Conservation (phyloP, 108 stramenopile species). For the Cyclotella sp. region DNA sequence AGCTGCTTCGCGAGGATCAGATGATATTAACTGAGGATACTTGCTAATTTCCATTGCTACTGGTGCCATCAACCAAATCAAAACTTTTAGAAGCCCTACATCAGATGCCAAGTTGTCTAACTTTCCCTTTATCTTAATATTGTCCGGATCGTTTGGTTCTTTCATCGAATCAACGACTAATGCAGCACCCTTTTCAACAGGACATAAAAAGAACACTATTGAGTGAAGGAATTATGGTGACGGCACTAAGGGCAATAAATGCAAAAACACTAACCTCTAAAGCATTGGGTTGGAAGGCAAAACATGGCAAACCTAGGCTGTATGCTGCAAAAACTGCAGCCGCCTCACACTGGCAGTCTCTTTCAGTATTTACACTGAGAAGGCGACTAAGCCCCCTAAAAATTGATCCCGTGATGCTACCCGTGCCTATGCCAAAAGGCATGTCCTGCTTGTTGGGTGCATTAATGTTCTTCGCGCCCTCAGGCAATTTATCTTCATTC, state of each 20-base stretch:
- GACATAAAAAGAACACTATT: background rate
- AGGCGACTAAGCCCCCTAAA: conserved; percentile 88
- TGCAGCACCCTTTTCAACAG: conserved; percentile 26
- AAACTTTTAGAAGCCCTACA: conserved; percentile 80
- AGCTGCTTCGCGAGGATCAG: conserved; percentile 88
- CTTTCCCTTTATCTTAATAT: conserved; percentile 29
- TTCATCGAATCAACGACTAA: conserved; percentile 48
- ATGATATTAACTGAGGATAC: conserved; percentile 85
- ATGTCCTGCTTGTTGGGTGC: conserved; percentile 71
- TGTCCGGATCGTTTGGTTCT: conserved; percentile 32
- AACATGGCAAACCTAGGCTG: conserved; percentile 91
- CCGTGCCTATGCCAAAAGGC: conserved; percentile 83
- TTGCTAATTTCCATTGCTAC: conserved; percentile 88
- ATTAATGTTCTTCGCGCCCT: conserved; percentile 30
- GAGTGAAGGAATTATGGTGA: conserved; percentile 2
- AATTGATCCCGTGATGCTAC: conserved; percentile 71
- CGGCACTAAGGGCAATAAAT: conserved; percentile 9
- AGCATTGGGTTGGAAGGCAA: conserved; percentile 94
- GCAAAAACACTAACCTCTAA: conserved; percentile 68
- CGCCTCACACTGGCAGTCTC: conserved; percentile 94
- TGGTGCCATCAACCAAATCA: conserved; percentile 94
- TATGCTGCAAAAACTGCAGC: conserved; percentile 91
- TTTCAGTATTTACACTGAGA: conserved; percentile 86
- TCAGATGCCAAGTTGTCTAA: conserved; percentile 74
- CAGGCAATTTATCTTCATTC: conserved; percentile 62